These are phyloP conservation scores for Crucihimalaya himalaica DNA, from an alignment of 345 rosid genomes.

Conservation along the genomic window DNA sequence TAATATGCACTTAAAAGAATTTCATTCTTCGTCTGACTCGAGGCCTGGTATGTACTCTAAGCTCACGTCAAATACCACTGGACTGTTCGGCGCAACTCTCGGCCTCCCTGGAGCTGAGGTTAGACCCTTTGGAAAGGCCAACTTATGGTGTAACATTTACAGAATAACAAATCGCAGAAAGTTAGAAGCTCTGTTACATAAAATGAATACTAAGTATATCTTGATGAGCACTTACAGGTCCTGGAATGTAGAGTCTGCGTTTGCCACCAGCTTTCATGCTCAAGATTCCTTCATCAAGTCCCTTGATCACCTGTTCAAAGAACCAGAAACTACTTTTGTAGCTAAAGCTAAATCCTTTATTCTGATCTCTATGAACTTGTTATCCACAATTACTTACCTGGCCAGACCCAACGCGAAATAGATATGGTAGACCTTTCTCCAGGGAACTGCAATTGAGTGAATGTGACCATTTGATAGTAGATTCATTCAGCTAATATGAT, in stretches of 20 bases:
- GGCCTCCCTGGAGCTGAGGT: constrained; percentile 95
- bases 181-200: constrained; percentile 9
- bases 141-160: constrained; percentile 40
- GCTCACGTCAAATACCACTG: constrained; percentile 86
- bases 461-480: constrained; percentile 27
- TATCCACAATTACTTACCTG: no score
- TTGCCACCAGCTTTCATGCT: constrained; percentile 93
- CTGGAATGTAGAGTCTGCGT: constrained; percentile 89
- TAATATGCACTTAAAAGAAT: background rate
- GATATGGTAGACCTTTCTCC: constrained; percentile 77
- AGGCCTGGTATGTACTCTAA: constrained; percentile 93
- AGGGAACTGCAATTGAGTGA: constrained; percentile 65
- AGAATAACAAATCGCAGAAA: background rate
- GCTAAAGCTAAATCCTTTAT: background rate
- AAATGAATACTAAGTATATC: background rate
- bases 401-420: constrained; percentile 91
- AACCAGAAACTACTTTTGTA: background rate
- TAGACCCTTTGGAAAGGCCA: constrained; percentile 95
- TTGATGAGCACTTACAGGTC: constrained; percentile 54
- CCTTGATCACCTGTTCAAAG: constrained; percentile 74
- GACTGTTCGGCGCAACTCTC: constrained; percentile 88
- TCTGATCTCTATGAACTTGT: background rate
- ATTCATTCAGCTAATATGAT: constrained; percentile 31
- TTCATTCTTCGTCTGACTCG: constrained; percentile 62
- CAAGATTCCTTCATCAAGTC: constrained; percentile 91